phyloP scores from a whole-genome alignment of 1,284 basidiomycete genomes.

The Hymenochaete sp. region DNA sequence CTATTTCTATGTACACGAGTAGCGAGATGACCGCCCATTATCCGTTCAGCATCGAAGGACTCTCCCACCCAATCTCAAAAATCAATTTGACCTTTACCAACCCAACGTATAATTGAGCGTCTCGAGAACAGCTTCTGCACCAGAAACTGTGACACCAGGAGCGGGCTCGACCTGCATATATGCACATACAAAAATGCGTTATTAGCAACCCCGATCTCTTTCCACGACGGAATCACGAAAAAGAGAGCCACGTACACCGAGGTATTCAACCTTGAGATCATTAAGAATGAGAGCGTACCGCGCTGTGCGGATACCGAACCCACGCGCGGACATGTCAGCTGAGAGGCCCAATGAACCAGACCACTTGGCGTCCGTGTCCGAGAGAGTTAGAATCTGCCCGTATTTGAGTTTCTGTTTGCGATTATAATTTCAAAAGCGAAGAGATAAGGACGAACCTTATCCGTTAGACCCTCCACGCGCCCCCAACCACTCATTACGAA shows the following conservation, averaged over 20 bases:
- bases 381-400: constrained; percentile 56
- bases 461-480: constrained; percentile 56
- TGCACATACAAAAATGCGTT: not conserved
- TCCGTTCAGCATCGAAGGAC: no score
- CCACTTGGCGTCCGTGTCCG: constrained; percentile 60
- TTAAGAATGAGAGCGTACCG: constrained; percentile 69
- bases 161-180: constrained; percentile 41
- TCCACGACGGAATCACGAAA: not conserved
- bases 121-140: constrained; percentile 57
- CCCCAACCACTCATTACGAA: constrained; percentile 77
- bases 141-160: constrained; percentile 49
- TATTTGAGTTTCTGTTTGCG: not conserved
- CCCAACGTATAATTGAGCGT: no score
- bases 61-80: no score
- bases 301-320: constrained; percentile 57
- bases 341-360: constrained; percentile 53
- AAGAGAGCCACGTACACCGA: constrained; percentile 34
- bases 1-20: no score
- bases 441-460: constrained; percentile 42
- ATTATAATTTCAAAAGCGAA: not conserved
- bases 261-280: constrained; percentile 58
- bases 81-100: no score
- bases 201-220: not conserved
- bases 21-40: no score
- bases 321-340: constrained; percentile 45